Evolutionary conservation across 495 filamentous ascomycete genomes (phyloP).

Genomic region (Astrocystis sublimbata): DNA sequence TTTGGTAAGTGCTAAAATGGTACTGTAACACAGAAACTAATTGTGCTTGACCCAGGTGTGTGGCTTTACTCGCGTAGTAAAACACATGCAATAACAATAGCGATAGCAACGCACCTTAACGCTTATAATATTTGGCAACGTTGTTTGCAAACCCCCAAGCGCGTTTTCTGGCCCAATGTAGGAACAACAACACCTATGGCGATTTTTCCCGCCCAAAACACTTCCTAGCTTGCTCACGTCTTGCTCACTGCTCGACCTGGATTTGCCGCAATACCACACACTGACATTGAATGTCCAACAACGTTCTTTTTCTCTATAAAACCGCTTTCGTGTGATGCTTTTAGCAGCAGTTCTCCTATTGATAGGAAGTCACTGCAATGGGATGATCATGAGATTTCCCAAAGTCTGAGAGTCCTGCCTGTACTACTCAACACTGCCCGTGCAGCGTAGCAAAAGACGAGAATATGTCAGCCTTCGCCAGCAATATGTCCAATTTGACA

Average conservation of each 20-base stretch:
- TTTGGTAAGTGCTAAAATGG: background rate
- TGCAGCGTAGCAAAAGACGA: background rate
- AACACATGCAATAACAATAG: background rate
- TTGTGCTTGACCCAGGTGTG: background rate
- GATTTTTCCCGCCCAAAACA: background rate
- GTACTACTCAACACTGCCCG: background rate
- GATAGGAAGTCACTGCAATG: background rate
- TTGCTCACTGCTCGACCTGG: background rate
- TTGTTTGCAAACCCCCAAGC: background rate
- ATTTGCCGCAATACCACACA: background rate
- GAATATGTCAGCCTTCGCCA: slow-evolving; percentile 1
- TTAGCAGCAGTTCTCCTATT: background rate
- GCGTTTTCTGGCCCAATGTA: background rate
- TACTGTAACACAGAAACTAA: background rate
- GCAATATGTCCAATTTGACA: background rate
- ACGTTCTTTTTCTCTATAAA: background rate
- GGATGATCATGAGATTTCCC: too few species aligned
- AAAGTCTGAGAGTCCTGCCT: background rate
- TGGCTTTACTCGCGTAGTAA: background rate
- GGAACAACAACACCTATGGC: background rate
- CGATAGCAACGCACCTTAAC: too few species aligned
- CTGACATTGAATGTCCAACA: background rate
- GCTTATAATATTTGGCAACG: too few species aligned
- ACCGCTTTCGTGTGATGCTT: background rate
- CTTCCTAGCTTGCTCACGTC: background rate